Base-by-base conservation (phyloP, 2,329 filamentous ascomycete genomes). In the Camillea tinctor region DNA sequence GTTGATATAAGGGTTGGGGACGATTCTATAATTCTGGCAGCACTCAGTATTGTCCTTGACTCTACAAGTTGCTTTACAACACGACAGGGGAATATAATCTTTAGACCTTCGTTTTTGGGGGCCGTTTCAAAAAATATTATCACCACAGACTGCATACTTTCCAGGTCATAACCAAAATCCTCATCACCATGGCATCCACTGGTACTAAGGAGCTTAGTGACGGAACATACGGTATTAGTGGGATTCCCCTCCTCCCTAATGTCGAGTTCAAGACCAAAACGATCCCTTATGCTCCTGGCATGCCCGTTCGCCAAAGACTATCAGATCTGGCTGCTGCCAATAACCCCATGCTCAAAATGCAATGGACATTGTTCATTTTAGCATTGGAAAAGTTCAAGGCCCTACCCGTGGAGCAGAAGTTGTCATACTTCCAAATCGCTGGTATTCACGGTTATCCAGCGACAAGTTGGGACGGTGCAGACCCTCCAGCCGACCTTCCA, bases 341-440 rank as follows among this genome's bases (percentile, higher is more conserved):
- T 22, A 23, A 50, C 11, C 11, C 54, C 17, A 7, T 44, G 20
- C 23, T 24, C 17, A 22, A 21, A 36, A 54, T n/a, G 55, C 55
- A 60, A 48, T 60, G 54, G 54, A 56, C 55, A 13, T 48, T 57
- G 15, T 57, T 60, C 44, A 30, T 60, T 24, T 24, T 56, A 17
- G 58, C 54, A 40, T 44, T 60, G 26, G 54, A 54, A 50, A 15
- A 24, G n/a, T 57, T 60, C 50, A 54, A 57, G 23, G 20, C 24
- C 19, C 15, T 56, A 22, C 21, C 58, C 4, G 58, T 60, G 7
- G 62, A 67, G 13, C 73, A 75, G 60, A 73, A 84, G 22, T 50
- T 60, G 9, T 88, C 86, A 0, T 89, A 83, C 72, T 89, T 87
- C 68, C 81, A 86, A 68, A 77, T 90, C 58, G 79, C 84, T 50